These are phyloP conservation scores for Russula sp. DNA, from an alignment of 768 basidiomycete genomes.

Conservation along the genomic window DNA sequence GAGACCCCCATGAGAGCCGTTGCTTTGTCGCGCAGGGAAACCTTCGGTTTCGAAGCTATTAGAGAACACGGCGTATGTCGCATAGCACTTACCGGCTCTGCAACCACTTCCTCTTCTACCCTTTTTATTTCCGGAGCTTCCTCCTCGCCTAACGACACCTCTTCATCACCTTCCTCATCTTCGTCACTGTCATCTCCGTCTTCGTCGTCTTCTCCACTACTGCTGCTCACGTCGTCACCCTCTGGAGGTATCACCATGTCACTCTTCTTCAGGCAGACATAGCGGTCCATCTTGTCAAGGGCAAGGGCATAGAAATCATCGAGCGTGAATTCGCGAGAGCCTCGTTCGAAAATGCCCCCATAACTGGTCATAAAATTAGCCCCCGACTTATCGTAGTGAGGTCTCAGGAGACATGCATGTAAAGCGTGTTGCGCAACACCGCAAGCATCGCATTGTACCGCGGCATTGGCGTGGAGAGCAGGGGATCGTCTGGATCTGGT, in stretches of 20 bases:
- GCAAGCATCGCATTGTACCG: constrained; percentile 89
- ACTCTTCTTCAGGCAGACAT: constrained; percentile 62
- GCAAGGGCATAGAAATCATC: constrained; percentile 81
- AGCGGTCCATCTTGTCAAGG: constrained; percentile 80
- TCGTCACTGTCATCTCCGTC: constrained; percentile 42
- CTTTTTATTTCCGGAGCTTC: constrained; percentile 22
- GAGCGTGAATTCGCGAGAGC: constrained; percentile 77
- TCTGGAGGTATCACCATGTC: constrained; percentile 54
- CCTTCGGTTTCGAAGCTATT: constrained; percentile 22
- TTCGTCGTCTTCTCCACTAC: constrained; percentile 52
- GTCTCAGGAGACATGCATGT: constrained; percentile 51
- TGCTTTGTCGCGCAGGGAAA: constrained; percentile 37
- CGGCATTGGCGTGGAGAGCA: constrained; percentile 53
- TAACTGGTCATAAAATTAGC: constrained; percentile 44
- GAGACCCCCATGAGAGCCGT: constrained; percentile 57
- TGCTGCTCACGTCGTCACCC: constrained; percentile 54
- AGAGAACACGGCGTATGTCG: neutral
- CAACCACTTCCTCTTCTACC: constrained; percentile 24
- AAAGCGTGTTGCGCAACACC: constrained; percentile 75
- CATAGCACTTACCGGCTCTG: constrained; percentile 21
- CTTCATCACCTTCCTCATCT: constrained; percentile 31
- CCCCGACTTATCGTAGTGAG: neutral
- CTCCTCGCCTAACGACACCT: constrained; percentile 29
- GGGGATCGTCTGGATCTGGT: constrained; percentile 56
- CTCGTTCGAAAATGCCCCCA: constrained; percentile 82